Percentiles rank a stretch among this genome's conserved stretches.
These are phyloP conservation scores for Sphaerulina populicola DNA, from an alignment of 2,329 filamentous ascomycete species.

Conservation along the genomic window DNA sequence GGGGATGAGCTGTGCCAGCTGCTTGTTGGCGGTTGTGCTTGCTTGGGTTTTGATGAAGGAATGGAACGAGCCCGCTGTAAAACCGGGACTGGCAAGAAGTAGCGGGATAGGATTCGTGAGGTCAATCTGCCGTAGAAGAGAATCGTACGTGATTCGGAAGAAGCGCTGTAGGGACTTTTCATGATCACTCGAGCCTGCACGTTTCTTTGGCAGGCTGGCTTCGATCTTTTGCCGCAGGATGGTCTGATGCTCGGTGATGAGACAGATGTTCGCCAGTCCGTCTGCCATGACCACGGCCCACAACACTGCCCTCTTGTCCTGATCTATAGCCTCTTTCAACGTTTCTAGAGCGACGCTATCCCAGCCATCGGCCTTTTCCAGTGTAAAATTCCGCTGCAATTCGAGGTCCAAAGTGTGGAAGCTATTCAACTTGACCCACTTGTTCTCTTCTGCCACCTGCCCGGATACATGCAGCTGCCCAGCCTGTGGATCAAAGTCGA, in stretches of 20 bases:
- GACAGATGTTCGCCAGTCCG: constrained; percentile 70
- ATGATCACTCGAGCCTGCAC: constrained; percentile 54
- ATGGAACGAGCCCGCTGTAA: constrained; percentile 72
- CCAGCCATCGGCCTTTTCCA: constrained; percentile 81
- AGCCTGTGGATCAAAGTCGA: constrained; percentile 62
- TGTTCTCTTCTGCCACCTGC: constrained; percentile 57
- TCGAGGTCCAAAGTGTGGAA: constrained; percentile 76
- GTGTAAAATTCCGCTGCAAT: constrained; percentile 73
- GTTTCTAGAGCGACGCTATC: constrained; percentile 77
- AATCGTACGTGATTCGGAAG: constrained; percentile 67
- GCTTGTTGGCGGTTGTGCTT: constrained; percentile 62
- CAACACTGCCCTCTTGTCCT: constrained; percentile 70
- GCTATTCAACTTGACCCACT: constrained; percentile 57
- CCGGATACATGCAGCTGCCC: constrained; percentile 62
- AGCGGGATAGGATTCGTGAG: constrained; percentile 61
- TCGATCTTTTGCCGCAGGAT: constrained; percentile 64
- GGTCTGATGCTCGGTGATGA: constrained; percentile 73
- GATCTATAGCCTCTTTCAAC: constrained; percentile 68
- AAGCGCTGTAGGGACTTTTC: constrained; percentile 56
- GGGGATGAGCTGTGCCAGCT: constrained; percentile 54
- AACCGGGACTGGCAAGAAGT: constrained; percentile 81
- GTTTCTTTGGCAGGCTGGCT: constrained; percentile 58
- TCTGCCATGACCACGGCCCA: constrained; percentile 94
- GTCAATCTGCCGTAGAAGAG: constrained; percentile 69
- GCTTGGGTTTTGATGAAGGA: constrained; percentile 58